Evolutionary conservation across 208 protist genomes (phyloP), one percentile per base, ranked within the genome.

Genomic region (Acanthamoeba royreba): DNA sequence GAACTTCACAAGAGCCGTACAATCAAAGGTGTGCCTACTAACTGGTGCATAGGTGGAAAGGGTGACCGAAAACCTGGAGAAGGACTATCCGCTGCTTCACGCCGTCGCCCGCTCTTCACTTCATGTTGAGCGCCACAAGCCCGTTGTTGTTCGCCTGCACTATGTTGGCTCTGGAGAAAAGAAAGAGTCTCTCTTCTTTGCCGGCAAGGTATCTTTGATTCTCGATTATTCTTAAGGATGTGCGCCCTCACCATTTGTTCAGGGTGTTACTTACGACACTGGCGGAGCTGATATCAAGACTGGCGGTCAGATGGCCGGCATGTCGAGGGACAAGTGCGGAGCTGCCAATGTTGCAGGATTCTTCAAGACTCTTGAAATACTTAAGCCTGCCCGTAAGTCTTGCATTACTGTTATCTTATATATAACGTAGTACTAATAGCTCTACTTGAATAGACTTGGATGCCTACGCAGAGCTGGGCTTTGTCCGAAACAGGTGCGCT

Each of bases 251-350:
- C 17, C 35, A 52, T 25, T 17, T 28, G 35, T n/a, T 13, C 13
- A 61, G 43, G 87, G 93, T 52, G 55, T 94, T 35, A 87, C 72
- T 25, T 95, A 95, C 45, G 94, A 95, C 66, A 95, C 94, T n/a
- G 94, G 94, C n/a, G 94, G 94, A 42, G 94, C 94, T 13, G 94
- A 95, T 43, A 63, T 89, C 7, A 89, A 86, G 47, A 43, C 53
- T 33, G 61, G 52, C 33, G 89, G 58, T 17, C 42, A 52, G 35
- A 95, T 95, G 94, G 79, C 94, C n/a, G 94, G 94, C 25, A 95
- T 95, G 94, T 72, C 47, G 63, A 66, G 69, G 38, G 94, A 95
- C 53, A 95, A 95, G 83, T 72, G 89, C 31, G 94, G 94, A 5
- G 94, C 94, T 0, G 94, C 90, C 72, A 79, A 47, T 38, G 35